These are phyloP conservation scores for Apiospora saccharicola DNA, from an alignment of 2,329 filamentous ascomycete species.

Conservation along the genomic window DNA sequence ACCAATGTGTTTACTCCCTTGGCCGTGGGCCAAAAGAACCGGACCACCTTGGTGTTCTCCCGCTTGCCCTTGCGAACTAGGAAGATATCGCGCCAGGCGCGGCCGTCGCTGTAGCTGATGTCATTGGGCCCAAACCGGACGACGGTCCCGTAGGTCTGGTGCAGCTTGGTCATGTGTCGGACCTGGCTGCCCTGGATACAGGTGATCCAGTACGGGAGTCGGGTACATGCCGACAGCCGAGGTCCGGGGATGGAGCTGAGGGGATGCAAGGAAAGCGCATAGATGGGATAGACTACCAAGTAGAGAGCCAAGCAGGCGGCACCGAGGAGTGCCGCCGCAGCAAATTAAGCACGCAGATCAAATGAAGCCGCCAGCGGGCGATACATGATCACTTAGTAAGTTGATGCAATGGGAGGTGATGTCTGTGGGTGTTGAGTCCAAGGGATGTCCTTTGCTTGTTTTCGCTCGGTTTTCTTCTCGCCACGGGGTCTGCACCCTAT, in stretches of 20 bases:
- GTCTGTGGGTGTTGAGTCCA: too few species aligned
- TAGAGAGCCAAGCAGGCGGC: not conserved
- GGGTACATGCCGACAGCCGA: constrained; percentile 28
- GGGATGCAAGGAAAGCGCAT: not conserved
- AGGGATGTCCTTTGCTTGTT: too few species aligned
- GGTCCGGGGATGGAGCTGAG: not conserved
- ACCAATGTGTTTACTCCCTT: constrained; percentile 31
- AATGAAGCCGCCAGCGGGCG: too few species aligned
- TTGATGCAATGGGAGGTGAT: too few species aligned
- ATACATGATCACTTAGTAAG: too few species aligned
- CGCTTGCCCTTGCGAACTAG: constrained; percentile 28
- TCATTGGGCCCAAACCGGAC: constrained; percentile 34
- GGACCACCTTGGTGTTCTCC: constrained; percentile 1
- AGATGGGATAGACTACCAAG: not conserved
- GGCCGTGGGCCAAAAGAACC: not conserved
- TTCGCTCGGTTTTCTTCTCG: too few species aligned
- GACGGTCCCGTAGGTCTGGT: constrained; percentile 33
- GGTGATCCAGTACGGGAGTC: constrained; percentile 36
- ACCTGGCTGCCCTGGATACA: constrained; percentile 33
- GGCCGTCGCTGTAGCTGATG: constrained; percentile 31
- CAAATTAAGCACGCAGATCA: constrained; percentile 27
- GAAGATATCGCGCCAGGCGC: constrained; percentile 36
- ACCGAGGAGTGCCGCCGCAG: not conserved
- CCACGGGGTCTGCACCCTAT: too few species aligned
- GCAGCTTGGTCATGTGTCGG: constrained; percentile 34